Percentiles rank a stretch among this genome's conserved stretches.
These are phyloP conservation scores for Jasminum sambac DNA, from an alignment of 257 asterid species.

Conservation along the genomic window DNA sequence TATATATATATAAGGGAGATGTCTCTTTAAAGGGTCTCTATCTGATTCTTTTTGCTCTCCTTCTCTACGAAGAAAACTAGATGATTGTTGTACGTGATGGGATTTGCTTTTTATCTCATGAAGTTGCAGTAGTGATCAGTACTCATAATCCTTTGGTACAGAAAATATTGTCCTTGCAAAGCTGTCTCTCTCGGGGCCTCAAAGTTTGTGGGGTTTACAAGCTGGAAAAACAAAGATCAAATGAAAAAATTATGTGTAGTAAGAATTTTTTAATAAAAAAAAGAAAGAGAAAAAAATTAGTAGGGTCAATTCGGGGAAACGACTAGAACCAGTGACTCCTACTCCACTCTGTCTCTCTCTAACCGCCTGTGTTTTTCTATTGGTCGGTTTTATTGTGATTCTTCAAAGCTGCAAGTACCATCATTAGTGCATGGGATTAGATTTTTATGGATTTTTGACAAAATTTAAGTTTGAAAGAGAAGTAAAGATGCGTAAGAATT, in stretches of 20 bases:
- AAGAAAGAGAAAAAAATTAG: constrained; percentile 17
- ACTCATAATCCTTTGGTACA: constrained; percentile 36
- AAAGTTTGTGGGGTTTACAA: constrained; percentile 52
- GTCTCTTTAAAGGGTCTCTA: constrained; percentile 33
- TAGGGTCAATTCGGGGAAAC: constrained; percentile 44
- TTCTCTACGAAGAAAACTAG: constrained; percentile 48
- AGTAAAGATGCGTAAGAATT: too few species aligned
- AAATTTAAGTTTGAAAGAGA: too few species aligned
- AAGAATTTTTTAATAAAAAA: background rate
- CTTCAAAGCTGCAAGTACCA: constrained; percentile 28
- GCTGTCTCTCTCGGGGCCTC: constrained; percentile 39
- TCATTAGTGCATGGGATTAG: too few species aligned
- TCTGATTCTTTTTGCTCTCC: constrained; percentile 37
- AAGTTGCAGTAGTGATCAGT: constrained; percentile 31
- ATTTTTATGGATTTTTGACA: too few species aligned
- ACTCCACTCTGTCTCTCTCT: constrained; percentile 43
- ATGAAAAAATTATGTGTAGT: constrained; percentile 9
- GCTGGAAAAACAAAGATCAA: background rate
- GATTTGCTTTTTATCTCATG: constrained; percentile 29
- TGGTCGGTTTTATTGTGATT: constrained; percentile 34
- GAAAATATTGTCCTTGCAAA: constrained; percentile 53
- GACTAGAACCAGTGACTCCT: constrained; percentile 52
- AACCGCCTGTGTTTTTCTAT: constrained; percentile 58
- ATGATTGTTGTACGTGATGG: constrained; percentile 46
- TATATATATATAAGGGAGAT: background rate